Percentiles rank a stretch among this genome's conserved stretches.
Conservation (phyloP, 2,329 filamentous ascomycete genomes). For the Rhexocercosporidium sp. region DNA sequence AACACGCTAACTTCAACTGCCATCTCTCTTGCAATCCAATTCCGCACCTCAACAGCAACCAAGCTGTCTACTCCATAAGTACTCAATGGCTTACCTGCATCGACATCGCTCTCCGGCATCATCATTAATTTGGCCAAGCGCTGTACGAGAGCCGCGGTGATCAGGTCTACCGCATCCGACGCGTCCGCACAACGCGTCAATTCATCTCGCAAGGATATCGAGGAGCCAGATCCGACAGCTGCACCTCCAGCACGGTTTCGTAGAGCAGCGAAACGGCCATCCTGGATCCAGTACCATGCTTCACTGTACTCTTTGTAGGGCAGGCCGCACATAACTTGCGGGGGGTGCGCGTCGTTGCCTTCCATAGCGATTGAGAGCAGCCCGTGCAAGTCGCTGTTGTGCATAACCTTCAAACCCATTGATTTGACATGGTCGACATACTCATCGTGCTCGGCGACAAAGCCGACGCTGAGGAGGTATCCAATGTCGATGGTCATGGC, state of each 20-base stretch:
- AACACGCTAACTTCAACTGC: slow-evolving; percentile 43
- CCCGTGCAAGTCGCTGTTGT: slow-evolving; percentile 8
- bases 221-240: neutral
- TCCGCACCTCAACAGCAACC: slow-evolving; percentile 55
- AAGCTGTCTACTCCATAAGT: slow-evolving; percentile 57
- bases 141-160: neutral
- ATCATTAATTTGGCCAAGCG: neutral
- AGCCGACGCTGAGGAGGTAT: slow-evolving; percentile 1
- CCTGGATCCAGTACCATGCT: slow-evolving; percentile 11
- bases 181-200: neutral
- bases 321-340: slow-evolving; percentile 10
- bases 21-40: slow-evolving; percentile 51
- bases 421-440: slow-evolving; percentile 1
- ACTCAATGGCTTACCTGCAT: slow-evolving; percentile 27
- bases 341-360: neutral
- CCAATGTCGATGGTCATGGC: slow-evolving; percentile 11
- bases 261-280: slow-evolving; percentile 6
- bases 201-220: slow-evolving; percentile 6
- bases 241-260: neutral
- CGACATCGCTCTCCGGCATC: slow-evolving; percentile 28
- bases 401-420: slow-evolving; percentile 6
- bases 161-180: neutral
- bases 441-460: slow-evolving; percentile 7
- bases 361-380: neutral
- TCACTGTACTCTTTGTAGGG: slow-evolving; percentile 6